phyloP scores from a whole-genome alignment of 805 yeast genomes.

The Ogataea salicorniae region DNA sequence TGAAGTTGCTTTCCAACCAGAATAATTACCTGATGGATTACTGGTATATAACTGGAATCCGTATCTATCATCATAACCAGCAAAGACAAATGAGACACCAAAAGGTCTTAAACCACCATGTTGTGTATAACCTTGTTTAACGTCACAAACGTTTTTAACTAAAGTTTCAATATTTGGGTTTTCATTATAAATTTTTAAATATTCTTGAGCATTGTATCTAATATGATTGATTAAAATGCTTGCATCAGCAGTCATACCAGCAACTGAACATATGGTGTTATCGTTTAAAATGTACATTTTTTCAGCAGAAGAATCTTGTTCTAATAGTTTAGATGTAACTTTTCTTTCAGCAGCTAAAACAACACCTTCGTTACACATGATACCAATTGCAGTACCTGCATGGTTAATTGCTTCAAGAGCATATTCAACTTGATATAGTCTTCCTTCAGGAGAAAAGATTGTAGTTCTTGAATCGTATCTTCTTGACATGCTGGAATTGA shows the following conservation, averaged over 20 bases:
- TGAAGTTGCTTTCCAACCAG: slow-evolving; percentile 97
- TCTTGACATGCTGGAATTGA: slow-evolving; percentile 56
- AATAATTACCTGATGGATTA: slow-evolving; percentile 95
- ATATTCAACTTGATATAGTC: slow-evolving; percentile 94
- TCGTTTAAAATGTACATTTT: slow-evolving; percentile 84
- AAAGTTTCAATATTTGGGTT: slow-evolving; percentile 90
- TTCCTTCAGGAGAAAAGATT: slow-evolving; percentile 97
- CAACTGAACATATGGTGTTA: slow-evolving; percentile 75
- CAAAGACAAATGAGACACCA: slow-evolving; percentile 94
- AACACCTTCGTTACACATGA: slow-evolving; percentile 77
- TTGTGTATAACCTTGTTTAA: slow-evolving; percentile 97
- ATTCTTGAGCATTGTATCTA: slow-evolving; percentile 77
- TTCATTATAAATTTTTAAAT: slow-evolving; percentile 82
- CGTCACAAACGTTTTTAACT: slow-evolving; percentile 84
- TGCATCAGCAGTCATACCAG: slow-evolving; percentile 98
- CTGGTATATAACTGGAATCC: slow-evolving; percentile 92
- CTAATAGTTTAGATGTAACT: slow-evolving; percentile 86
- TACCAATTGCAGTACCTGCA: slow-evolving; percentile 81
- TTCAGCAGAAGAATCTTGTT: slow-evolving; percentile 91
- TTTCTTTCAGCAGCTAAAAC: slow-evolving; percentile 96
- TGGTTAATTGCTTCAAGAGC: slow-evolving; percentile 76
- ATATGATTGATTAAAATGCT: slow-evolving; percentile 83
- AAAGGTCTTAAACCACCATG: slow-evolving; percentile 98
- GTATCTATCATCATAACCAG: slow-evolving; percentile 87
- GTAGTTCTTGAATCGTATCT: slow-evolving; percentile 99